phyloP scores from a whole-genome alignment of 208 protist genomes.

The Leishmania tropica region DNA sequence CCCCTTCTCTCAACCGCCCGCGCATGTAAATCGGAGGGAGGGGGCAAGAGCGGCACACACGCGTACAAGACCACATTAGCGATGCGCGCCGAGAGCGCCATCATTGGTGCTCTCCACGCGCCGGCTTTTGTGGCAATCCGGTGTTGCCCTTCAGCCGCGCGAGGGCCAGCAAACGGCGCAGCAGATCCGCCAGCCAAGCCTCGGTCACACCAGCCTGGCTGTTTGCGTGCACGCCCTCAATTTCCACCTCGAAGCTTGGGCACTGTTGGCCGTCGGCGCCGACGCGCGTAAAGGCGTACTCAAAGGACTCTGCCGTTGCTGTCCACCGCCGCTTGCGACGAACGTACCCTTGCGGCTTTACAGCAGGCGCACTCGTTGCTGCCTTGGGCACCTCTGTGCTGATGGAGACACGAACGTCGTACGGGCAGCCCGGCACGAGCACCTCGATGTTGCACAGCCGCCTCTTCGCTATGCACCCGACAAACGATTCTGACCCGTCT shows the following conservation, averaged over 20 bases:
- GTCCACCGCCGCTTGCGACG: conserved; percentile 62
- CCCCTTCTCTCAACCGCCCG: background rate
- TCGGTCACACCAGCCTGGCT: conserved; percentile 40
- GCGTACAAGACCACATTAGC: no score
- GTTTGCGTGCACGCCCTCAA: conserved; percentile 60
- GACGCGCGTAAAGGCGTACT: conserved; percentile 76
- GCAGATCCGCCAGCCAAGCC: conserved; percentile 48
- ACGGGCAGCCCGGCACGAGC: conserved; percentile 44
- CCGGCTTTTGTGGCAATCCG: conserved; percentile 4
- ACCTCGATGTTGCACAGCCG: conserved; percentile 69
- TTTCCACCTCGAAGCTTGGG: conserved; percentile 65
- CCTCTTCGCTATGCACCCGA: conserved; percentile 49
- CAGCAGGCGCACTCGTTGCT: conserved; percentile 16
- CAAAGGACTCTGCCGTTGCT: conserved; percentile 39
- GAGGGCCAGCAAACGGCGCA: conserved; percentile 42
- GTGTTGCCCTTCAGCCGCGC: conserved; percentile 38
- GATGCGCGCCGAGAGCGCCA: background rate
- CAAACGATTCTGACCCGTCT: conserved; percentile 30
- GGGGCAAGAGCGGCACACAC: background rate
- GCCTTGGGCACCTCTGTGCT: conserved; percentile 38
- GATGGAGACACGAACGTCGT: conserved; percentile 73
- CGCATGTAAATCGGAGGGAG: background rate
- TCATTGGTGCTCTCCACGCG: no score
- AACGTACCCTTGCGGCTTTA: conserved; percentile 30
- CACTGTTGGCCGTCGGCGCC: conserved; percentile 11